Percentiles rank a stretch among this genome's conserved stretches.
Conservation (phyloP, 805 yeast genomes). For the Pichia phayaonensis region DNA sequence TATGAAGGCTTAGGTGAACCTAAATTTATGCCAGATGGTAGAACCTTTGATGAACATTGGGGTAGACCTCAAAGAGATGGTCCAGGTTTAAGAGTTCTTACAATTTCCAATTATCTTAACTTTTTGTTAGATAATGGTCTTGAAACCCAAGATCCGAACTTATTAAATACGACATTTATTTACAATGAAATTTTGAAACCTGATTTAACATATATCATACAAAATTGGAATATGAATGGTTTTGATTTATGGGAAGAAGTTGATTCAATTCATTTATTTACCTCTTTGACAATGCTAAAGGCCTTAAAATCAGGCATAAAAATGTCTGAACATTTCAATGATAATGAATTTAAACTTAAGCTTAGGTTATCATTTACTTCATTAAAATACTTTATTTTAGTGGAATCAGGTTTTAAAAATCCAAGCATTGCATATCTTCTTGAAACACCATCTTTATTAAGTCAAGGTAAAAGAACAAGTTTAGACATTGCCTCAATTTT, state of each 20-base stretch:
- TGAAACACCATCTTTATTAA: conserved; percentile 52
- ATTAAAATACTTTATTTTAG: conserved; percentile 32
- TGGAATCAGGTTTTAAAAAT: conserved; percentile 36
- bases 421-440: conserved; percentile 46
- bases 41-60: conserved; percentile 63
- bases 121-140: conserved; percentile 30
- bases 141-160: conserved; percentile 21
- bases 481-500: conserved; percentile 70
- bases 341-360: conserved; percentile 22
- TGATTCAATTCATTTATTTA: conserved; percentile 68
- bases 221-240: conserved; percentile 56
- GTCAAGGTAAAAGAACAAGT: conserved; percentile 48
- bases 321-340: conserved; percentile 29
- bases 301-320: conserved; percentile 53
- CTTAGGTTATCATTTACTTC: conserved; percentile 28
- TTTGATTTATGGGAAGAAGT: conserved; percentile 95
- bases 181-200: conserved; percentile 51
- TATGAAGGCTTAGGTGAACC: conserved; percentile 80
- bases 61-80: conserved; percentile 97
- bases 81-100: conserved; percentile 71
- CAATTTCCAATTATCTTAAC: conserved; percentile 50
- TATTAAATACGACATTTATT: conserved; percentile 29
- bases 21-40: conserved; percentile 63
- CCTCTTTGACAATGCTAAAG: conserved; percentile 64
- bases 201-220: conserved; percentile 58